Conservation (phyloP, 2,329 filamentous ascomycete species). For the Penicillium hesseltinei region DNA sequence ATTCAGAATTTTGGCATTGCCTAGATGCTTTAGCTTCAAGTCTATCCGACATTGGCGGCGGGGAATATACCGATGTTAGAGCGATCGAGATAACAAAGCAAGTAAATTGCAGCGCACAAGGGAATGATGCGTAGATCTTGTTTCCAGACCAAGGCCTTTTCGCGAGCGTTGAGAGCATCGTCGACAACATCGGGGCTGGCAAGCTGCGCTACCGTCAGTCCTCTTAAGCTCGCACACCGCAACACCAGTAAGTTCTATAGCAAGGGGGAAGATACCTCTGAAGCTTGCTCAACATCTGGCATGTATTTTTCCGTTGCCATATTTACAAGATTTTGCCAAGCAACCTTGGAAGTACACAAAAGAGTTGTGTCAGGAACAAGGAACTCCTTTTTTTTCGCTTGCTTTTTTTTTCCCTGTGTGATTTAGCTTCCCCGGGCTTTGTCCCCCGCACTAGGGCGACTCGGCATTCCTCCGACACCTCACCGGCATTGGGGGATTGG, state of each 20-base stretch:
- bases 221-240: not conserved
- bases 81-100: constrained; percentile 66
- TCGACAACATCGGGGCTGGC: constrained; percentile 7
- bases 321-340: constrained; percentile 1
- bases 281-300: constrained; percentile 15
- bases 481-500: not conserved
- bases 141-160: constrained; percentile 50
- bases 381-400: constrained; percentile 6
- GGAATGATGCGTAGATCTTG: constrained; percentile 65
- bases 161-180: constrained; percentile 16
- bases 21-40: constrained; percentile 21
- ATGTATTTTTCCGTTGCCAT: constrained; percentile 23
- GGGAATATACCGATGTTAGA: constrained; percentile 59
- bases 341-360: not conserved
- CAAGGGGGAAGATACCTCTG: constrained; percentile 14
- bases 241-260: not conserved
- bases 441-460: constrained; percentile 18
- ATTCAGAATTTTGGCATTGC: constrained; percentile 66
- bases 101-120: constrained; percentile 62
- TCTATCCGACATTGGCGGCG: too few species aligned
- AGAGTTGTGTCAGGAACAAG: not conserved
- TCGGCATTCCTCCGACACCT: constrained; percentile 18
- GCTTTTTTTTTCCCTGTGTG: constrained; percentile 4
- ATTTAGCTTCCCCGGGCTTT: constrained; percentile 13
- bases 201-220: constrained; percentile 8